These are phyloP conservation scores for Trichoderma aggressivum DNA, from an alignment of 2,329 filamentous ascomycete species.

Conservation along the genomic window DNA sequence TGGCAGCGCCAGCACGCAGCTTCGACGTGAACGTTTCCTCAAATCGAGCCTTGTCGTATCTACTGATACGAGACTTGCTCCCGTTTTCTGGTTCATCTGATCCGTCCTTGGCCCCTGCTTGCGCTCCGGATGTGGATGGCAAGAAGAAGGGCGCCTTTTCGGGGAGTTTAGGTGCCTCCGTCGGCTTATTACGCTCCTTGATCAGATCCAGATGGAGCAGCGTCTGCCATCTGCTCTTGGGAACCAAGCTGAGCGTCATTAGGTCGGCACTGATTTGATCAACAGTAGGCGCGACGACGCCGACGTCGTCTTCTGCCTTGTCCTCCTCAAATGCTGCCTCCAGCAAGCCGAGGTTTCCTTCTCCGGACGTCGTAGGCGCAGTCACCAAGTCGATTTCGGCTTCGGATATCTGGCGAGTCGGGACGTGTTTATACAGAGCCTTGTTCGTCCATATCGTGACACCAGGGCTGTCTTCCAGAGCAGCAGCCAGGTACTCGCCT, in stretches of 20 bases:
- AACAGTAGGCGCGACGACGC: conserved; percentile 52
- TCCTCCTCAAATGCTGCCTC: conserved; percentile 68
- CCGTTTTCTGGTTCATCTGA: conserved; percentile 41
- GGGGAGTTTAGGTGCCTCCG: conserved; percentile 83
- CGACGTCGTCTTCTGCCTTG: conserved; percentile 49
- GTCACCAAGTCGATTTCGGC: conserved; percentile 63
- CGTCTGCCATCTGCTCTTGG: conserved; percentile 90
- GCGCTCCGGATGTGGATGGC: conserved; percentile 57
- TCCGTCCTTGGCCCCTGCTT: conserved; percentile 35
- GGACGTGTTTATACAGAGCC: conserved; percentile 82
- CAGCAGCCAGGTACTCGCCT: conserved; percentile 91
- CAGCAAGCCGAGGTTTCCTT: conserved; percentile 71
- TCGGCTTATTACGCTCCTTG: conserved; percentile 90
- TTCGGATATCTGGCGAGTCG: conserved; percentile 80
- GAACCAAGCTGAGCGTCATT: conserved; percentile 84
- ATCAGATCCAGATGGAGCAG: conserved; percentile 89
- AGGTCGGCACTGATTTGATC: conserved; percentile 81
- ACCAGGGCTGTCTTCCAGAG: conserved; percentile 75
- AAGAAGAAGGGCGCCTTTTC: conserved; percentile 97
- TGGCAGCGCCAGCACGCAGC: conserved; percentile 51
- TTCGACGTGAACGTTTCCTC: conserved; percentile 58
- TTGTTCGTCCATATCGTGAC: conserved; percentile 97
- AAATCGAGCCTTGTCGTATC: conserved; percentile 56
- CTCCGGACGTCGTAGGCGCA: conserved; percentile 75
- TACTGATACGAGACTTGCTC: conserved; percentile 63